Percentiles rank a stretch among this genome's conserved stretches.
These are phyloP conservation scores for Zygosaccharomyces siamensis DNA, from an alignment of 805 yeast genomes.

Conservation along the genomic window DNA sequence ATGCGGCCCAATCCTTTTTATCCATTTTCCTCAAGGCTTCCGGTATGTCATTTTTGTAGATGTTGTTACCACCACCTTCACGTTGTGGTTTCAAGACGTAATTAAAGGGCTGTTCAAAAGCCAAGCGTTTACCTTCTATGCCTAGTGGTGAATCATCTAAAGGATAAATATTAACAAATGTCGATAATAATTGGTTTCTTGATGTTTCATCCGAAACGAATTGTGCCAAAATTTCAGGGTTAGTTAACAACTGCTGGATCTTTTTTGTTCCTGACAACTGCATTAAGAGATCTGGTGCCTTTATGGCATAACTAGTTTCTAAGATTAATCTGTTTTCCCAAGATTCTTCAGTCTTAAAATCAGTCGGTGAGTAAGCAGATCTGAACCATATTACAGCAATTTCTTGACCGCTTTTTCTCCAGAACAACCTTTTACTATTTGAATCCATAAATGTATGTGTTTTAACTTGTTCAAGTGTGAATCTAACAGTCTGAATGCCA, in stretches of 20 bases:
- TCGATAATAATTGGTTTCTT: constrained; percentile 36
- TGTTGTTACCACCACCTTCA: constrained; percentile 98
- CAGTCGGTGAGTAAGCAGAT: constrained; percentile 82
- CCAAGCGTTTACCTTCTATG: constrained; percentile 54
- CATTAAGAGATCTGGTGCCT: constrained; percentile 84
- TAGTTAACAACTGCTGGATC: constrained; percentile 82
- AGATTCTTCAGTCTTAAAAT: constrained; percentile 57
- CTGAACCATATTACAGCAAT: constrained; percentile 87
- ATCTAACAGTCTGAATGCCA: constrained; percentile 58
- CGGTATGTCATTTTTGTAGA: constrained; percentile 84
- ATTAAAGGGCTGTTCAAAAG: constrained; percentile 59
- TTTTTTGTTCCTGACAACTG: constrained; percentile 93
- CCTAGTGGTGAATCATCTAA: constrained; percentile 69
- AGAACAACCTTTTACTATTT: constrained; percentile 44
- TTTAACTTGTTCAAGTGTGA: constrained; percentile 58
- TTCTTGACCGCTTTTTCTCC: constrained; percentile 56
- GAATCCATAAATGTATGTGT: constrained; percentile 39
- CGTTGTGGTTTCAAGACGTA: constrained; percentile 95
- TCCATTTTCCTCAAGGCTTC: constrained; percentile 54
- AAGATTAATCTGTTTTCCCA: constrained; percentile 75
- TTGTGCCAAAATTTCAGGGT: constrained; percentile 42
- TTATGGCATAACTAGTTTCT: constrained; percentile 75
- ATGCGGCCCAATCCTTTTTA: constrained; percentile 78
- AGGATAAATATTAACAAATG: constrained; percentile 87
- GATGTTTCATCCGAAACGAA: constrained; percentile 37